Conservation (phyloP, 129 eudicot species). For the Pseudognaphalium luteoalbum region DNA sequence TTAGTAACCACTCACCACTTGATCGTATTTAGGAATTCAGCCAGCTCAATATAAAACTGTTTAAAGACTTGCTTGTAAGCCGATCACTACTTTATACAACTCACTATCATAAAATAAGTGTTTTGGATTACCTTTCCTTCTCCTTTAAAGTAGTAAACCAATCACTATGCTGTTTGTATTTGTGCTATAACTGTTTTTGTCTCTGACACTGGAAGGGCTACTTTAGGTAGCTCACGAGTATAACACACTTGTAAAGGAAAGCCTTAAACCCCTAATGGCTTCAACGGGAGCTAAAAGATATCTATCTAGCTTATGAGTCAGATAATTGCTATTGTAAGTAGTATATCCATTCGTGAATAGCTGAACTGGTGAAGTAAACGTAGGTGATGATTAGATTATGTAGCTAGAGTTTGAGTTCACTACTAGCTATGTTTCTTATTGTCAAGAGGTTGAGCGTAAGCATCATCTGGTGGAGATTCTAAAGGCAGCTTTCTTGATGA, state of each 20-base stretch:
- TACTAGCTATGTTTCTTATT: background rate
- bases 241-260: background rate
- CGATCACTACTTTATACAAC: background rate
- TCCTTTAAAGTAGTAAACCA: background rate
- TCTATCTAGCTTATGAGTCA: background rate
- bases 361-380: background rate
- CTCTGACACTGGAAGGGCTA: background rate
- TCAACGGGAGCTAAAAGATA: background rate
- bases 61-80: background rate
- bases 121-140: background rate
- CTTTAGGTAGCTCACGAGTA: background rate
- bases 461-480: background rate
- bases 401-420: background rate
- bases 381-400: background rate
- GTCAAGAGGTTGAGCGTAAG: background rate
- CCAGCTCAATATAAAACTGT: background rate
- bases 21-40: background rate
- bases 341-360: background rate
- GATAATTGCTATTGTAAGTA: background rate
- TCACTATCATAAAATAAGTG: background rate
- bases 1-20: background rate
- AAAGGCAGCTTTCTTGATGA: background rate
- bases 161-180: background rate
- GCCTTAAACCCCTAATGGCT: background rate
- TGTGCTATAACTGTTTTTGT: background rate